Percentiles rank a stretch among this genome's conserved stretches.
phyloP scores from a whole-genome alignment of 768 basidiomycete genomes.

The Crassisporium funariophilum region DNA sequence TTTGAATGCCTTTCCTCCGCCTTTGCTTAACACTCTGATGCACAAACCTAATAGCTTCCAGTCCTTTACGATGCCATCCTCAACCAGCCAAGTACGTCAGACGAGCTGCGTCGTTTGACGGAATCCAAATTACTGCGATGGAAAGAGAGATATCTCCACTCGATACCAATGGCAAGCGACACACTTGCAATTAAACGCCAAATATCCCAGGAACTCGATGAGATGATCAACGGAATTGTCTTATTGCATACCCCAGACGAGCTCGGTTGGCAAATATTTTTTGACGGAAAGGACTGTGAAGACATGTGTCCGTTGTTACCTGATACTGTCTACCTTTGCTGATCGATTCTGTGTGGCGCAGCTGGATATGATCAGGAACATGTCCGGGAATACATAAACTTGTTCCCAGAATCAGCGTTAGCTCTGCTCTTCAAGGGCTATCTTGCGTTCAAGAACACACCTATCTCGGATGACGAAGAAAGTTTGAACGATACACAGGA shows the following conservation, averaged over 20 bases:
- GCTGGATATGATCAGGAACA: conserved; percentile 61
- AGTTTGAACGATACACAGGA: conserved; percentile 32
- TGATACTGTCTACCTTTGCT: background rate
- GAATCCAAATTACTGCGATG: conserved; percentile 76
- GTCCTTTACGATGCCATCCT: conserved; percentile 76
- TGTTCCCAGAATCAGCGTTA: conserved; percentile 66
- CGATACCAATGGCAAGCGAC: conserved; percentile 49
- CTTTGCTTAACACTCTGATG: conserved; percentile 2
- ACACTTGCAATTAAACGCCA: conserved; percentile 42
- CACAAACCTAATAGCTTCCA: conserved; percentile 55
- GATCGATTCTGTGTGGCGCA: conserved; percentile 24
- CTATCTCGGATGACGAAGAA: conserved; percentile 43
- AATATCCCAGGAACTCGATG: conserved; percentile 65
- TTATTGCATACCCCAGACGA: conserved; percentile 78
- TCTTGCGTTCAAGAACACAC: conserved; percentile 59
- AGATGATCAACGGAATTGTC: conserved; percentile 73
- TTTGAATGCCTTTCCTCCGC: background rate
- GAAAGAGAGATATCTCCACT: conserved; percentile 60
- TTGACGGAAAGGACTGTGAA: conserved; percentile 75
- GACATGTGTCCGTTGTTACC: conserved; percentile 54
- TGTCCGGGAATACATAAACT: conserved; percentile 58
- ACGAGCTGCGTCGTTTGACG: conserved; percentile 73
- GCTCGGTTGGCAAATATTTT: conserved; percentile 75
- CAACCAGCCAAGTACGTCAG: conserved; percentile 76
- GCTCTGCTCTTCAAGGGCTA: conserved; percentile 66